Evolutionary conservation across 2,329 filamentous ascomycete genomes (phyloP).

Genomic region (Epichloe uncinata): DNA sequence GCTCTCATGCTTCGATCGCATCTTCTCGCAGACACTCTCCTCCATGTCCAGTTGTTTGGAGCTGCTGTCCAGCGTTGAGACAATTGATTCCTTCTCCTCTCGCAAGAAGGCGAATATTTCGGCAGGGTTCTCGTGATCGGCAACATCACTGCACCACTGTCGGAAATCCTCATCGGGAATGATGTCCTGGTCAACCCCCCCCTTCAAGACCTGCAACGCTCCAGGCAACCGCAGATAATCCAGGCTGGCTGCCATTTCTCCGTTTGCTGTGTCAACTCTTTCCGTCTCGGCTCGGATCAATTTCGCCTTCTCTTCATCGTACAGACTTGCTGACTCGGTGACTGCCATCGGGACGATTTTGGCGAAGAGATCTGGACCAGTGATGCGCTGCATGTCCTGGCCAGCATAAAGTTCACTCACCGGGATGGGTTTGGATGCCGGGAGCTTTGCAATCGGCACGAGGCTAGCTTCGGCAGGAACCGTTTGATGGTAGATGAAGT

Average conservation of each 20-base stretch:
- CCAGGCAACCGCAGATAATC: constrained; percentile 87
- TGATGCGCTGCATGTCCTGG: constrained; percentile 93
- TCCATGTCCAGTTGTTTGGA: constrained; percentile 90
- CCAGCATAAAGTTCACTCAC: constrained; percentile 94
- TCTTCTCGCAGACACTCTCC: constrained; percentile 96
- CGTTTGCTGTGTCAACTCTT: constrained; percentile 80
- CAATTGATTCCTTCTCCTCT: constrained; percentile 62
- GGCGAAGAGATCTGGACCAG: constrained; percentile 90
- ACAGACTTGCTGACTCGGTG: constrained; percentile 90
- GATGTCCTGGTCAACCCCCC: constrained; percentile 82
- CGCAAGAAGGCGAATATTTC: constrained; percentile 68
- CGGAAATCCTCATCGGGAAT: constrained; percentile 82
- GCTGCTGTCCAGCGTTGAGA: constrained; percentile 61
- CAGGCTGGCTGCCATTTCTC: constrained; percentile 89
- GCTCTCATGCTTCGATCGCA: constrained; percentile 89
- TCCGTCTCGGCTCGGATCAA: constrained; percentile 87
- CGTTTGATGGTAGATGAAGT: constrained; percentile 94
- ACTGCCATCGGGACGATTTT: constrained; percentile 94
- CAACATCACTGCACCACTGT: constrained; percentile 87
- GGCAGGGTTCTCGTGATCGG: constrained; percentile 67
- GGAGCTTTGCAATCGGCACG: constrained; percentile 72
- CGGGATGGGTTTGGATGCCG: constrained; percentile 91
- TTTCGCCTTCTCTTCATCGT: constrained; percentile 98
- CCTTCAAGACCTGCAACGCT: constrained; percentile 82
- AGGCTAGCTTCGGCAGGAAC: constrained; percentile 78